Percentiles rank a stretch among this genome's conserved stretches.
Conservation (phyloP, 2,329 filamentous ascomycete genomes). For the Pestalotiopsis sp. region DNA sequence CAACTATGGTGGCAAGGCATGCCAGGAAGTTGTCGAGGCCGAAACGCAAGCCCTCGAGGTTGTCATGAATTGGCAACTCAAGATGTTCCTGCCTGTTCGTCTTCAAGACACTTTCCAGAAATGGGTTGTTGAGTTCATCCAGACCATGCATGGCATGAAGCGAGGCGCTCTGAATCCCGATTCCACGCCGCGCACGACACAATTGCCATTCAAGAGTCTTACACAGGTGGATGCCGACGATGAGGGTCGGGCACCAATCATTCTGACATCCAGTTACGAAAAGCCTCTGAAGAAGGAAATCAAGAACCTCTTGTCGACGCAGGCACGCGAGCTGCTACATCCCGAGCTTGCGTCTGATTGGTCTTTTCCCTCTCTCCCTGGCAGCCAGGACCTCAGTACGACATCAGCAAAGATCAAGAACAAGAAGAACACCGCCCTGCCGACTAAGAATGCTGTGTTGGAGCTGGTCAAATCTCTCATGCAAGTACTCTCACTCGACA, state of each 20-base stretch:
- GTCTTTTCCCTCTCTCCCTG: conserved; percentile 78
- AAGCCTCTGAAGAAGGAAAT: conserved; percentile 92
- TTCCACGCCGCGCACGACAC: conserved; percentile 59
- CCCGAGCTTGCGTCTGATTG: conserved; percentile 87
- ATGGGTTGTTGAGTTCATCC: conserved; percentile 93
- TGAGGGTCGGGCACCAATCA: conserved; percentile 62
- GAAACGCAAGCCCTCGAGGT: conserved; percentile 80
- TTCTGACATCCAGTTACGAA: conserved; percentile 82
- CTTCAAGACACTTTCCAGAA: conserved; percentile 86
- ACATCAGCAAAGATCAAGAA: conserved; percentile 17
- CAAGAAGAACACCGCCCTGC: conserved; percentile 16
- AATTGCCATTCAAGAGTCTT: conserved; percentile 46
- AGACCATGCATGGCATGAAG: conserved; percentile 90
- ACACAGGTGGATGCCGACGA: conserved; percentile 54
- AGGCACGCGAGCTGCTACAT: conserved; percentile 87
- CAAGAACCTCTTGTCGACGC: conserved; percentile 75
- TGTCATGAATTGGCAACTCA: conserved; percentile 98
- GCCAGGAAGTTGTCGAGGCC: conserved; percentile 75
- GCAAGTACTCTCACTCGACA: conserved; percentile 89
- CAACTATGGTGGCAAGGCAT: conserved; percentile 96
- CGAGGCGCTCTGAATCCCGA: conserved; percentile 49
- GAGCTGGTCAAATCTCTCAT: conserved; percentile 92
- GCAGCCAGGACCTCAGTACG: conserved; percentile 61
- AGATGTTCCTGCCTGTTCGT: conserved; percentile 79
- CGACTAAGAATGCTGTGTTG: conserved; percentile 70